Conservation (phyloP, 73 alveolate species). For the Chromera velia region DNA sequence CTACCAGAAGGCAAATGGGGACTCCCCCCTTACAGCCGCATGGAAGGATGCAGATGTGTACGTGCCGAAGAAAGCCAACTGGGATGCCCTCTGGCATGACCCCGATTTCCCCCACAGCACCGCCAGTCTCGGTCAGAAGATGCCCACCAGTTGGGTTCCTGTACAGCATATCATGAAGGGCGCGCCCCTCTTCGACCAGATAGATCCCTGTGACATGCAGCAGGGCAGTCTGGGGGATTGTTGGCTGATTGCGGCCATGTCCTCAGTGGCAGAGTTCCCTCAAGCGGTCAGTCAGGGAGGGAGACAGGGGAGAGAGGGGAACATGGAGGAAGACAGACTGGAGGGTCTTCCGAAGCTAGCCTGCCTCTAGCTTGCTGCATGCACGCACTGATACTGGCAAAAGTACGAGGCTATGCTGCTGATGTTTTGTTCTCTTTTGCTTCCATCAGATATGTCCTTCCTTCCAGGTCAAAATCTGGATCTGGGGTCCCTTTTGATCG, state of each 20-base stretch:
- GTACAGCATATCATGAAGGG: background rate
- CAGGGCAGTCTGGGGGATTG: constrained; percentile 28
- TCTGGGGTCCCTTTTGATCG: too few relatives aligned
- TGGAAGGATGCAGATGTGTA: too few relatives aligned
- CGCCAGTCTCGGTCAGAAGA: constrained; percentile 3
- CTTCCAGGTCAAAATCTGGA: background rate
- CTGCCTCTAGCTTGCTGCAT: background rate
- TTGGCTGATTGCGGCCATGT: constrained; percentile 26
- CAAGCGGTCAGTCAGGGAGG: background rate
- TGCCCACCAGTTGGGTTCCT: background rate
- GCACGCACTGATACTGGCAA: background rate
- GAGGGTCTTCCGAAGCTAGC: background rate
- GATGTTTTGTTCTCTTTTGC: background rate
- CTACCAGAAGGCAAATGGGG: too few relatives aligned
- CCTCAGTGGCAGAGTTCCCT: constrained; percentile 18
- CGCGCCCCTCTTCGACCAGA: constrained; percentile 3
- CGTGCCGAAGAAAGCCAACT: too few relatives aligned
- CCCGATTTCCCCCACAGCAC: constrained; percentile 9
- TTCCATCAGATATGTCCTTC: background rate
- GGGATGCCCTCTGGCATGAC: constrained; percentile 19
- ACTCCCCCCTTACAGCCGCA: too few relatives aligned
- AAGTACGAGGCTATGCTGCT: background rate
- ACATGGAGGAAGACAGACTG: background rate
- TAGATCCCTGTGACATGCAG: background rate
- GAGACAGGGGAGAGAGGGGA: background rate